Percentiles rank a stretch among this genome's conserved stretches.
phyloP scores from a whole-genome alignment of 495 filamentous ascomycete species.

The Tuber aestivum region DNA sequence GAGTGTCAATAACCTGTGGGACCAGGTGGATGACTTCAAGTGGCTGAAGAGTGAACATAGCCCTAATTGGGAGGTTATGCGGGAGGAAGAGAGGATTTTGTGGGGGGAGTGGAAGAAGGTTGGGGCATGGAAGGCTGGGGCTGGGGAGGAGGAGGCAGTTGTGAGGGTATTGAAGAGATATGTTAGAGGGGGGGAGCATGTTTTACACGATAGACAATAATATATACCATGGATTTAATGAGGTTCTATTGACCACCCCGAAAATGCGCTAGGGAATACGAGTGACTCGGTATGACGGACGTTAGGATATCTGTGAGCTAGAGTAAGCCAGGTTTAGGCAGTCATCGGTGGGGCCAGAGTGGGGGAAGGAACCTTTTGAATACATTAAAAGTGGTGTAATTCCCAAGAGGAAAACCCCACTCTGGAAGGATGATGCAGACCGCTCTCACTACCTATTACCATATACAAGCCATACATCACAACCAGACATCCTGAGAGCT shows the following conservation, averaged over 20 bases:
- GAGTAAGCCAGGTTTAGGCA: background rate
- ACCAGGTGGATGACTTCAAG: slow-evolving; percentile 92
- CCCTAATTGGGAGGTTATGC: slow-evolving; percentile 77
- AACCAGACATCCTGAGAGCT: background rate
- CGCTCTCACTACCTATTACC: background rate
- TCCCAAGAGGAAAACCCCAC: background rate
- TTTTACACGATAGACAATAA: background rate
- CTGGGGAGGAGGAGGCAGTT: slow-evolving; percentile 3
- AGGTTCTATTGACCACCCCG: background rate
- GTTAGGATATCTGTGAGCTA: background rate
- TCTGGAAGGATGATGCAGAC: background rate
- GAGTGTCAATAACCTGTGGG: slow-evolving; percentile 60
- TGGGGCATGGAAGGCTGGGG: background rate
- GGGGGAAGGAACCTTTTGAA: background rate
- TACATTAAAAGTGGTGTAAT: background rate
- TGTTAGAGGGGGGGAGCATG: background rate
- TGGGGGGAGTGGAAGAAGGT: slow-evolving; percentile 65
- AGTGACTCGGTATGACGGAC: background rate
- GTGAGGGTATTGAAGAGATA: background rate
- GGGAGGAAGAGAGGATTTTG: slow-evolving; percentile 54
- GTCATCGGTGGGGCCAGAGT: background rate
- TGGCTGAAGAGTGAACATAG: slow-evolving; percentile 83
- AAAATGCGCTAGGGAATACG: background rate
- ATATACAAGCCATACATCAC: background rate
- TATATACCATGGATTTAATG: background rate